phyloP scores from a whole-genome alignment of 768 basidiomycete species.

The Harrya chromipes region DNA sequence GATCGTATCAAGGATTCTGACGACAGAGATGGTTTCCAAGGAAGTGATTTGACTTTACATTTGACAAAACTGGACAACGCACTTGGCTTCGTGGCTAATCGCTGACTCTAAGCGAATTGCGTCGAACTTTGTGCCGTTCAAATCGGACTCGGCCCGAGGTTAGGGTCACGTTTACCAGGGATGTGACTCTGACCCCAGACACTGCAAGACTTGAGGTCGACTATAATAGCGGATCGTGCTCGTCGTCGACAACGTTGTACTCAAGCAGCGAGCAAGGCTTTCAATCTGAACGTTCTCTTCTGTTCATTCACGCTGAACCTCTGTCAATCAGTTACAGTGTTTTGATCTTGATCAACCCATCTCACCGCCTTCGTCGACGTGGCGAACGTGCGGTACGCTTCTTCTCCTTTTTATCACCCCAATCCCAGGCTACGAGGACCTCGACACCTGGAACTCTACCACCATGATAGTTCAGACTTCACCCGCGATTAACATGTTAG shows the following conservation, averaged over 20 bases:
- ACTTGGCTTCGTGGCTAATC: no score
- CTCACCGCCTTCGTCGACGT: not conserved
- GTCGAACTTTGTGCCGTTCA: no score
- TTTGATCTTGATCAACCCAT: not conserved
- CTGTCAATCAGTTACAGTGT: not conserved
- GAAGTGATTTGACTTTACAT: no score
- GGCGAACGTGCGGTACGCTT: not conserved
- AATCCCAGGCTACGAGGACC: conserved; percentile 1
- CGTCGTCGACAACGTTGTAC: conserved; percentile 6
- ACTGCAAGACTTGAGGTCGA: conserved; percentile 6
- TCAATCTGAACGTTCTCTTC: not conserved
- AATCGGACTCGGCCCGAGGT: not conserved
- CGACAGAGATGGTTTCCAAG: no score
- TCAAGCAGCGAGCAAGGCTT: conserved; percentile 1
- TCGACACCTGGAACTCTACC: conserved; percentile 6
- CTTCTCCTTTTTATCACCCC: conserved; percentile 5
- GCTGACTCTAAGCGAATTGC: no score
- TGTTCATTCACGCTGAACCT: not conserved
- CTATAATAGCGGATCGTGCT: not conserved
- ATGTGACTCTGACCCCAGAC: conserved; percentile 20
- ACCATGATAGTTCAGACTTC: conserved; percentile 17
- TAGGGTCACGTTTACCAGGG: not conserved
- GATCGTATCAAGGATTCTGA: no score
- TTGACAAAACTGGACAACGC: no score
- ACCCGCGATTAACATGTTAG: conserved; percentile 17